Evolutionary conservation across 352 stramenopile genomes (phyloP).

Genomic region (Saprolegnia parasitica): DNA sequence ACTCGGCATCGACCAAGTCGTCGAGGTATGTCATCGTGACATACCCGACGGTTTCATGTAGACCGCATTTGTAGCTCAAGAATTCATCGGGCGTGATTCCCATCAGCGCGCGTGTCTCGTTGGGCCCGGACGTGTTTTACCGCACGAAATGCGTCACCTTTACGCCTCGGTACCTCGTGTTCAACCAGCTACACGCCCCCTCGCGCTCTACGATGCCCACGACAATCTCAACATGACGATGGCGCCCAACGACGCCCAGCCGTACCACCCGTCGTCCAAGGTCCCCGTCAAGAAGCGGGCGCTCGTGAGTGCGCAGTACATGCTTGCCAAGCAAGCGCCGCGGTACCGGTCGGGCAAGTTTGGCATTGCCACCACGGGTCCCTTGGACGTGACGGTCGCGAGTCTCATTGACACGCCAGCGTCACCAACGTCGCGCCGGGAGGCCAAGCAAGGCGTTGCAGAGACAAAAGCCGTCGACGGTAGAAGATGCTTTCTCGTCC

Average conservation of each 20-base stretch:
- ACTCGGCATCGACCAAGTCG: conserved; percentile 23
- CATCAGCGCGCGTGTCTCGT: conserved; percentile 6
- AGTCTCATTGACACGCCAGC: neutral
- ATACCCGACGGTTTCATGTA: neutral
- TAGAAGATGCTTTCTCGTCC: neutral
- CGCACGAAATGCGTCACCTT: conserved; percentile 27
- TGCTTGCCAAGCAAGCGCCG: conserved; percentile 7
- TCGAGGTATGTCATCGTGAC: conserved; percentile 22
- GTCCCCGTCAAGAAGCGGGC: conserved; percentile 4
- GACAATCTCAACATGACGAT: conserved; percentile 10
- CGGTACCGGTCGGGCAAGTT: conserved; percentile 21
- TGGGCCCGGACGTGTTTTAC: conserved; percentile 19
- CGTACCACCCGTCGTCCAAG: conserved; percentile 5
- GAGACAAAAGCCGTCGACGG: neutral
- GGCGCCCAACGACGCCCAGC: conserved; percentile 12
- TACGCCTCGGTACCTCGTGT: conserved; percentile 19
- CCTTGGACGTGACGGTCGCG: neutral
- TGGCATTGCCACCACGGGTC: neutral
- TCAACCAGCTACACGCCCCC: conserved; percentile 15
- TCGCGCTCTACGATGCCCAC: conserved; percentile 22
- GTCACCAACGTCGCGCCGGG: neutral
- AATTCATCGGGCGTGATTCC: conserved; percentile 12
- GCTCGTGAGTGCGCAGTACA: conserved; percentile 16
- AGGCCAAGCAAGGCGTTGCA: neutral
- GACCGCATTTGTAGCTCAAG: conserved; percentile 12